Percentiles rank a stretch among this genome's conserved stretches.
phyloP scores from a whole-genome alignment of 371 early-diverging fungal species.

The Phascolomyces articulosus region DNA sequence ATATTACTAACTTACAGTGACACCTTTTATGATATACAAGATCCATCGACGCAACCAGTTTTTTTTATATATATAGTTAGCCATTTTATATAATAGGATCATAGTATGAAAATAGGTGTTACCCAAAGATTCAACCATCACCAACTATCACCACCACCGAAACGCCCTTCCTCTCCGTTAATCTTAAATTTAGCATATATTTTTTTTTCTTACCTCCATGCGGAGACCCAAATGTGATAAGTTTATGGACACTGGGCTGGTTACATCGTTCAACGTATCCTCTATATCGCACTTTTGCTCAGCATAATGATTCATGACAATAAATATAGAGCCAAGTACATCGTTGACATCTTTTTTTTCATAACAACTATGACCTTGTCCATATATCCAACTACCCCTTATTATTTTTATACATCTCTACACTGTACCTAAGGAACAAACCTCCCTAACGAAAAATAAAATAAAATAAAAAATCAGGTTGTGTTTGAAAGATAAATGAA shows the following conservation, averaged over 20 bases:
- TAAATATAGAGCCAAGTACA: no score
- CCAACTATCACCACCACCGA: no score
- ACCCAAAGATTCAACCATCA: no score
- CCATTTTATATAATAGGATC: no score
- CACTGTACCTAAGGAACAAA: slow-evolving; percentile 55
- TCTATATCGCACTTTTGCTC: slow-evolving; percentile 29
- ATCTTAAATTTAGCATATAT: no score
- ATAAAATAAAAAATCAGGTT: not conserved
- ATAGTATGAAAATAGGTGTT: no score
- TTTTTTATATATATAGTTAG: no score
- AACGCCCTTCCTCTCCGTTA: no score
- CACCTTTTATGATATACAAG: no score
- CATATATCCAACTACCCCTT: not conserved
- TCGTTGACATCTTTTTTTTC: not conserved
- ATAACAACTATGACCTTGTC: not conserved
- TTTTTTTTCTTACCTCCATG: slow-evolving; percentile 58
- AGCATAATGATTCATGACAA: no score
- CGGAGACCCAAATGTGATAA: slow-evolving; percentile 90
- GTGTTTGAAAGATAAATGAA: not conserved
- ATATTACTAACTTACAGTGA: no score
- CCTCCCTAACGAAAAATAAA: slow-evolving; percentile 50
- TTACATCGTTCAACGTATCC: slow-evolving; percentile 85
- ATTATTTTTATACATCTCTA: slow-evolving; percentile 1
- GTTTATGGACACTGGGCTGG: slow-evolving; percentile 68
- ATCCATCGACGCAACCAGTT: no score